Evolutionary conservation across 495 filamentous ascomycete species (phyloP).

Genomic region (Hypoxylon lenormandii): DNA sequence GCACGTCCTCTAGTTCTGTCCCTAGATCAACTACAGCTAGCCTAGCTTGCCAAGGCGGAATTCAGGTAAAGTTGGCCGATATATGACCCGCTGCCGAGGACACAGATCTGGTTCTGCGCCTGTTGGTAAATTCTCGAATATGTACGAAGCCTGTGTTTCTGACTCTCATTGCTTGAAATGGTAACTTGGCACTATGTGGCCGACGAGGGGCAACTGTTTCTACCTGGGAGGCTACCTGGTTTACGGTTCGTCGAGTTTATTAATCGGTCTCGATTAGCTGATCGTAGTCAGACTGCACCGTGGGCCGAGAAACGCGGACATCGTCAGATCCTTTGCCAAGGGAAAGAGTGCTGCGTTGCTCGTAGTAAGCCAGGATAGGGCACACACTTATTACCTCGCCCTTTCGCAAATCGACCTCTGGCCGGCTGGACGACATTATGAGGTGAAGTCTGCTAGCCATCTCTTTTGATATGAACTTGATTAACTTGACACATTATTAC

Average conservation of each 20-base stretch:
- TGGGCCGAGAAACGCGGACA: not conserved
- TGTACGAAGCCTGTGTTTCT: not conserved
- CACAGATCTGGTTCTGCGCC: not conserved
- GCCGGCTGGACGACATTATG: not conserved
- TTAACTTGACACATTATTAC: slow-evolving; percentile 17
- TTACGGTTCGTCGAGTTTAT: not conserved
- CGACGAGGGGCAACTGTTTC: not conserved
- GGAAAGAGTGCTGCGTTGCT: not conserved
- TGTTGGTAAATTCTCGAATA: not conserved
- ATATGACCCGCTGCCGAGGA: slow-evolving; percentile 26
- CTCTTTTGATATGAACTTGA: slow-evolving; percentile 3
- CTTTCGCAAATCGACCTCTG: too few relatives aligned
- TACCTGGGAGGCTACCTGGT: not conserved
- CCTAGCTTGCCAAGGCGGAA: slow-evolving; percentile 48
- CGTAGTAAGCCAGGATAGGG: not conserved
- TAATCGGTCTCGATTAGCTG: not conserved
- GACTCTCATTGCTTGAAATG: not conserved
- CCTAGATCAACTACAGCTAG: slow-evolving; percentile 4
- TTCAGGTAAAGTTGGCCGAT: slow-evolving; percentile 36
- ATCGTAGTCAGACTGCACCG: not conserved
- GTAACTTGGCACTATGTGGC: slow-evolving; percentile 7
- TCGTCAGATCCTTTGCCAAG: not conserved
- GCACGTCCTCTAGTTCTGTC: not conserved
- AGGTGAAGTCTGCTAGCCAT: not conserved
- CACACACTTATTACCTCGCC: too few relatives aligned